phyloP scores from a whole-genome alignment of 352 stramenopile species.

The Pythium monospermum region DNA sequence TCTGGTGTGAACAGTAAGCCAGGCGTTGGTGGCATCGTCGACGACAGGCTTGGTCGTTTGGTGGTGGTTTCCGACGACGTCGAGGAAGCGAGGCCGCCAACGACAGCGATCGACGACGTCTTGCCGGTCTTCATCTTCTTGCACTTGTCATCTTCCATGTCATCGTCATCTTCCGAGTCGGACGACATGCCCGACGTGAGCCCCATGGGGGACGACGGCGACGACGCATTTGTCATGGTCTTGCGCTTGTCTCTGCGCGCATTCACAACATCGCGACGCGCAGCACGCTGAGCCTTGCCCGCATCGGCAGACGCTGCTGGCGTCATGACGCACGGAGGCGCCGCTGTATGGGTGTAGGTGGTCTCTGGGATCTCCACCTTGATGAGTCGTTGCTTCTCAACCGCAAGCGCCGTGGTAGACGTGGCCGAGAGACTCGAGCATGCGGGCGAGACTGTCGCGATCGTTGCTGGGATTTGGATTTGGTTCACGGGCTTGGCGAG shows the following conservation, averaged over 20 bases:
- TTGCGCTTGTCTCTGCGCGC: conserved; percentile 78
- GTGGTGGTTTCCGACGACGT: too few species aligned
- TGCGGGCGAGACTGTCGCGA: conserved; percentile 13
- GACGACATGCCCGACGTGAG: conserved; percentile 9
- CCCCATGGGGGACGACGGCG: conserved; percentile 4
- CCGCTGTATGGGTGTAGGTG: neutral
- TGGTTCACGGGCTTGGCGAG: conserved; percentile 43
- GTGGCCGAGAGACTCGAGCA: too few species aligned
- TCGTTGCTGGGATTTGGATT: conserved; percentile 45
- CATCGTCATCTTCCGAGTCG: conserved; percentile 20
- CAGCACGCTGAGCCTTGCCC: conserved; percentile 62
- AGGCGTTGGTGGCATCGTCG: conserved; percentile 12
- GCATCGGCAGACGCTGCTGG: conserved; percentile 17
- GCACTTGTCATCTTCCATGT: conserved; percentile 30
- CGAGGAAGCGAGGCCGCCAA: conserved; percentile 15
- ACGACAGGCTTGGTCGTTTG: conserved; percentile 14
- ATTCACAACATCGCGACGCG: conserved; percentile 56
- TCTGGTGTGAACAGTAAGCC: conserved; percentile 30
- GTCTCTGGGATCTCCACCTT: conserved; percentile 43
- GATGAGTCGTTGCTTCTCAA: conserved; percentile 47
- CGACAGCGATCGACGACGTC: conserved; percentile 31
- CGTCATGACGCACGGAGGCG: too few species aligned
- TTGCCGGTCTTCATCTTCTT: conserved; percentile 82
- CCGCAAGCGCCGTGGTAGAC: conserved; percentile 10
- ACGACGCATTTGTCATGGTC: conserved; percentile 26